Base-by-base conservation (phyloP, 495 filamentous ascomycete species). In the Thermothielavioides terrestris region DNA sequence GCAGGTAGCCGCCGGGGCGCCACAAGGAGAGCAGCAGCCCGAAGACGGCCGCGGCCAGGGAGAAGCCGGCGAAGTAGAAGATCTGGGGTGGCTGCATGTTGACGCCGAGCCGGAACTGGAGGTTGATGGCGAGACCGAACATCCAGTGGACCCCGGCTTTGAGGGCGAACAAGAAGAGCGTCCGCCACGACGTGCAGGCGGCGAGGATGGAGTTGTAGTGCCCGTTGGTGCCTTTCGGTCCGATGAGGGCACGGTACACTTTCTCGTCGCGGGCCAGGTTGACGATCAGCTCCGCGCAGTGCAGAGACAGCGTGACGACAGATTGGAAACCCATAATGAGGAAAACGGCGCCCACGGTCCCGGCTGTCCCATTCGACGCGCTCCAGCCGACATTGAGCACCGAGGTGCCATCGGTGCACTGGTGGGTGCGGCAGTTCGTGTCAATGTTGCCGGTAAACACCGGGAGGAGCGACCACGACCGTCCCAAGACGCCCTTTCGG, bases 141-240 rank as follows among this genome's bases (percentile, higher is more conserved):
- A 73, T 42, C 72, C 74, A 76, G 57, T 76, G 72, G 8, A 71
- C 54, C 26, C 65, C 49, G 1, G 71, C 55, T 47, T 77, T 77
- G 42, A 70, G 46, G 32, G 54, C 42, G 42, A 73, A 68, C 27
- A 76, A 61, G n/a, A 61, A 43, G 32, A 70, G 42, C 3, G 64
- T 71, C 52, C 71, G 61, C 73, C 73, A 76, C 18, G 58, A 63
- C 1, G 57, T 65, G 40, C 63, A 61, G 9, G 69, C 72, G 4
- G 61, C 62, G 21, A 51, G 42, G 35, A 73, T 46, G 1, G 69
- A 65, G 48, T 65, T 66, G 47, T 60, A 63, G 35, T 53, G 50
- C 7, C 57, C 43, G 46, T 65, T 57, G 9, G 67, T 65, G 15
- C 68, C 67, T 26, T 55, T 51, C 1, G 40, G 48, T 21, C 50